Evolutionary conservation across 2,329 filamentous ascomycete genomes (phyloP).

Genomic region (Fusarium caatingaense): DNA sequence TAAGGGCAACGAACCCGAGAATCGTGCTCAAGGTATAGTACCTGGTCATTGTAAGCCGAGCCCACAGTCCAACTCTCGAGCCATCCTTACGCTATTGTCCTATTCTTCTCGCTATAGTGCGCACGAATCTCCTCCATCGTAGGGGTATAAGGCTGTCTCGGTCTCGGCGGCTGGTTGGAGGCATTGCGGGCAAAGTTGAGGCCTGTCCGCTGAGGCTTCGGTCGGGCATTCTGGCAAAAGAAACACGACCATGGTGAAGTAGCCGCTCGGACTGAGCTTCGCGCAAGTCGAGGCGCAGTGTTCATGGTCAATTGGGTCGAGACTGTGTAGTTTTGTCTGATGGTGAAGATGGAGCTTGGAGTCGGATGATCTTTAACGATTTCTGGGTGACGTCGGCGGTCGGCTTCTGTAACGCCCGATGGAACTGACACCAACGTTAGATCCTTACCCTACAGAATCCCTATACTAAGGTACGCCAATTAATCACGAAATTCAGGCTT

Average conservation of each 20-base stretch:
- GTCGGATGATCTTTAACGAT: constrained; percentile 44
- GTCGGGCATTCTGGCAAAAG: constrained; percentile 52
- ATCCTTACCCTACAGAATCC: constrained; percentile 2
- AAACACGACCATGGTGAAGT: constrained; percentile 53
- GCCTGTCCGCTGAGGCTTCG: constrained; percentile 41
- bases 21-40: constrained; percentile 83
- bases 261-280: constrained; percentile 45
- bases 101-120: constrained; percentile 75
- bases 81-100: constrained; percentile 61
- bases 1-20: constrained; percentile 80
- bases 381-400: constrained; percentile 44
- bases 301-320: constrained; percentile 53
- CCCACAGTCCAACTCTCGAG: neutral
- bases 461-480: neutral
- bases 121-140: constrained; percentile 73
- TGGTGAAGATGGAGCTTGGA: constrained; percentile 28
- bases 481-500: constrained; percentile 1
- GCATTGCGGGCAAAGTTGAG: constrained; percentile 48
- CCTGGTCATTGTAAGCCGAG: constrained; percentile 54
- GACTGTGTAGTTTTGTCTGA: constrained; percentile 11
- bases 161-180: constrained; percentile 47
- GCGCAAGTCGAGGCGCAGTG: constrained; percentile 51
- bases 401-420: constrained; percentile 40
- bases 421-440: too few species aligned
- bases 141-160: constrained; percentile 44